phyloP scores from a whole-genome alignment of 129 eudicot genomes.

The Kitagawia praeruptora region DNA sequence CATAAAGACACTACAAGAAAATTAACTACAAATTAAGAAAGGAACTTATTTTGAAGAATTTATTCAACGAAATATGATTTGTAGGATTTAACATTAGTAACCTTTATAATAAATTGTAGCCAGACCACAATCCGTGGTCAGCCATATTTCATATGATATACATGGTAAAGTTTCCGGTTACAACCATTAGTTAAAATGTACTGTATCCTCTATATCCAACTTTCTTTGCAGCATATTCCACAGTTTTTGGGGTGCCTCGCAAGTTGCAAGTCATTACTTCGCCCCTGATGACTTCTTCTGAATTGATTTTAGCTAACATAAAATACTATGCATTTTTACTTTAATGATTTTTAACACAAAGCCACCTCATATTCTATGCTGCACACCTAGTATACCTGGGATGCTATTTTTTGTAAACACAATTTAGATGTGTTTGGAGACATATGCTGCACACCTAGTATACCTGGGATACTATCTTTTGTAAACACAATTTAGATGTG shows the following conservation, averaged over 20 bases:
- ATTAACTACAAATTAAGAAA: not conserved
- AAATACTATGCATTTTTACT: not conserved
- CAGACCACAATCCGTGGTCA: not conserved
- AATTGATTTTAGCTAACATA: not conserved
- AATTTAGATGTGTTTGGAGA: not conserved
- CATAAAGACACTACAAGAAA: conserved; percentile 26
- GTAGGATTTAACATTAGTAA: not conserved
- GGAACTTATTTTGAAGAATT: not conserved
- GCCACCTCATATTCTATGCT: not conserved
- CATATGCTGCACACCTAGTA: no score
- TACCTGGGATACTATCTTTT: not conserved
- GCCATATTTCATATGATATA: not conserved
- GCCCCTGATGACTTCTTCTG: not conserved
- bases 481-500: no score
- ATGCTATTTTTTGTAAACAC: not conserved
- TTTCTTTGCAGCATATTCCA: not conserved
- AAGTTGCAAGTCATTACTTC: not conserved
- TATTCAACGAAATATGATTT: no score
- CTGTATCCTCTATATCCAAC: not conserved
- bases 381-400: not conserved
- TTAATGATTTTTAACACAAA: not conserved
- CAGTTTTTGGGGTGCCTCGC: not conserved
- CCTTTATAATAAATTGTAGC: not conserved
- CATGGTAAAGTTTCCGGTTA: not conserved
- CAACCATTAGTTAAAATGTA: not conserved